Evolutionary conservation across 2,329 filamentous ascomycete species (phyloP).

Genomic region (Shiraia bambusicola): DNA sequence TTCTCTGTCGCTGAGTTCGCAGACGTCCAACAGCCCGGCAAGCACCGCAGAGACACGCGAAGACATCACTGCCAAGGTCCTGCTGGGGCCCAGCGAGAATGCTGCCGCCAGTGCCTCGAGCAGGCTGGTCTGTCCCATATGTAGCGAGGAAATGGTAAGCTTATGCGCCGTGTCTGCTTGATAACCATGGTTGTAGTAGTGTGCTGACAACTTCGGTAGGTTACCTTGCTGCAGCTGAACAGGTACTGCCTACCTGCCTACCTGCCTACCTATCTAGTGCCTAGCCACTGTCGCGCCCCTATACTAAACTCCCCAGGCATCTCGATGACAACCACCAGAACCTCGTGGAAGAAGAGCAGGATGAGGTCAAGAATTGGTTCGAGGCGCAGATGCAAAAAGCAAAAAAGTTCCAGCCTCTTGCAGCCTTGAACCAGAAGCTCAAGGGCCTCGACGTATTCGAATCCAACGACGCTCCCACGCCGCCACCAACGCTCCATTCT

Average conservation of each 20-base stretch:
- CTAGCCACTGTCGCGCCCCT: constrained; percentile 4
- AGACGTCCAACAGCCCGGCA: constrained; percentile 69
- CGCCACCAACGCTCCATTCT: constrained; percentile 39
- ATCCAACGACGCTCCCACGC: constrained; percentile 70
- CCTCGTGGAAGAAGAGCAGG: constrained; percentile 81
- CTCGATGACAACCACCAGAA: constrained; percentile 90
- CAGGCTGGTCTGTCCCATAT: constrained; percentile 91
- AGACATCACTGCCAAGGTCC: constrained; percentile 80
- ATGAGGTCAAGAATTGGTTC: constrained; percentile 97
- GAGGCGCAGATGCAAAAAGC: constrained; percentile 92
- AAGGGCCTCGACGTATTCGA: constrained; percentile 93
- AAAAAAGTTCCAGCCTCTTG: constrained; percentile 88
- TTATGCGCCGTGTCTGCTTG: constrained; percentile 14
- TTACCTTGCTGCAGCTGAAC: constrained; percentile 91
- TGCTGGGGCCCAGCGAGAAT: constrained; percentile 62
- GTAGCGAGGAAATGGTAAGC: constrained; percentile 91
- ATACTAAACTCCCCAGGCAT: constrained; percentile 53
- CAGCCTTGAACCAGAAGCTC: constrained; percentile 88
- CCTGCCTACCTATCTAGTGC: too few relatives aligned
- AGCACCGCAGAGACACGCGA: constrained; percentile 67
- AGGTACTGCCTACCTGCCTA: constrained; percentile 26
- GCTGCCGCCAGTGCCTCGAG: constrained; percentile 61
- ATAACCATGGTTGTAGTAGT: constrained; percentile 9
- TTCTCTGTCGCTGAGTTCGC: constrained; percentile 75
- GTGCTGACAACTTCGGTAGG: constrained; percentile 50